A percentile compares a stretch with the other conserved stretches of the same genome.
Evolutionary conservation across 257 asterid species (phyloP).

Genomic region (Forsythia suspensa): DNA sequence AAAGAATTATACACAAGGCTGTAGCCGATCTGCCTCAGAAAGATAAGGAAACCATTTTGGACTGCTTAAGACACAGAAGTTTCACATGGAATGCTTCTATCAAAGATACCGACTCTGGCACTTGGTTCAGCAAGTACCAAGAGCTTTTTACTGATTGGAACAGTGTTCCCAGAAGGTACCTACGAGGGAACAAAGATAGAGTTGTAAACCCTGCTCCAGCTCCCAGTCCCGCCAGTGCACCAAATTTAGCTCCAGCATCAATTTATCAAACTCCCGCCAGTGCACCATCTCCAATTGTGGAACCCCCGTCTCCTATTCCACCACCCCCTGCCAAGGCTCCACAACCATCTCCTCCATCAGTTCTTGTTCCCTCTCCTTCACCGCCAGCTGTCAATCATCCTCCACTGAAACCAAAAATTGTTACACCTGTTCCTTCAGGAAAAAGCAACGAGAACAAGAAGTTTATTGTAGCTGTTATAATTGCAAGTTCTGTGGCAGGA

Average conservation of each 20-base stretch:
- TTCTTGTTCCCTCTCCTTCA: slow-evolving; percentile 19
- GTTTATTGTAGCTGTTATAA: slow-evolving; percentile 38
- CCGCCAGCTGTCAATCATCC: neutral
- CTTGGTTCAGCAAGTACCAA: slow-evolving; percentile 17
- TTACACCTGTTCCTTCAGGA: slow-evolving; percentile 21
- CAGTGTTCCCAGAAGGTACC: slow-evolving; percentile 61
- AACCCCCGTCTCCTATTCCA: slow-evolving; percentile 29
- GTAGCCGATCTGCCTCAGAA: slow-evolving; percentile 35
- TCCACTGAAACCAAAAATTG: slow-evolving; percentile 17
- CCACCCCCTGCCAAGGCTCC: slow-evolving; percentile 30
- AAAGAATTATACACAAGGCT: slow-evolving; percentile 36
- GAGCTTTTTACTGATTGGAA: slow-evolving; percentile 37
- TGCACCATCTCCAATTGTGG: slow-evolving; percentile 32
- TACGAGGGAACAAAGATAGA: slow-evolving; percentile 31
- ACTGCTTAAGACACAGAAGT: slow-evolving; percentile 41
- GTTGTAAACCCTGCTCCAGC: slow-evolving; percentile 18
- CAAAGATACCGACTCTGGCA: slow-evolving; percentile 1
- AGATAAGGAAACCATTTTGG: slow-evolving; percentile 35
- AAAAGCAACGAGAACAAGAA: slow-evolving; percentile 12
- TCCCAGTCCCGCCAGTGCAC: slow-evolving; percentile 33
- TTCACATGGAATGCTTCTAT: slow-evolving; percentile 16
- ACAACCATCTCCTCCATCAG: slow-evolving; percentile 1
- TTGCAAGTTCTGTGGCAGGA: slow-evolving; percentile 47
- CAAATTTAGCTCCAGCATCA: slow-evolving; percentile 24
- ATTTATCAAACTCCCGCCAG: slow-evolving; percentile 19